Percentiles rank a stretch among this genome's conserved stretches.
Evolutionary conservation across 176 grass and related monocot genomes (phyloP).

Genomic region (Luzula sylvatica): DNA sequence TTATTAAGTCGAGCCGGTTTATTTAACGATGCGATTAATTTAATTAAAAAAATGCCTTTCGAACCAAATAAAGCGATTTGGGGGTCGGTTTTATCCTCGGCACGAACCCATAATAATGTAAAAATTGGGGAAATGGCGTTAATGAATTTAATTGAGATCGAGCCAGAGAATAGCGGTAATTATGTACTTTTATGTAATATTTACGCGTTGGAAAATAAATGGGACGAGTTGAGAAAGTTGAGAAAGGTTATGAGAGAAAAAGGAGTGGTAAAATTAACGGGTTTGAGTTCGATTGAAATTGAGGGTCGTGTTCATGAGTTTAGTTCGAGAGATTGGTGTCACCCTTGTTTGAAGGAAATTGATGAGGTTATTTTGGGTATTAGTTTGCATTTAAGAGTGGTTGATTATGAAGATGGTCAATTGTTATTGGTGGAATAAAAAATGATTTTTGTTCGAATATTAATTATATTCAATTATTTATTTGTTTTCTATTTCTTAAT

Average conservation of each 20-base stretch:
- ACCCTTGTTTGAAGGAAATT: slow-evolving; percentile 58
- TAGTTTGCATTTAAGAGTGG: slow-evolving; percentile 31
- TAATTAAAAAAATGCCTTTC: slow-evolving; percentile 63
- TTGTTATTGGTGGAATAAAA: slow-evolving; percentile 21
- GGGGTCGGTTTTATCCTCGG: slow-evolving; percentile 73
- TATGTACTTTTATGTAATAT: slow-evolving; percentile 72
- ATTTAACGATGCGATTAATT: slow-evolving; percentile 40
- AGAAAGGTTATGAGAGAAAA: slow-evolving; percentile 56
- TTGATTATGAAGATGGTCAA: slow-evolving; percentile 27
- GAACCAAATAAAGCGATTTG: slow-evolving; percentile 69
- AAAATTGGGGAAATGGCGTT: slow-evolving; percentile 57
- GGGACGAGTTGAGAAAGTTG: slow-evolving; percentile 54
- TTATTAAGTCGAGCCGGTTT: slow-evolving; percentile 52
- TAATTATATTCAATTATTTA: slow-evolving; percentile 8
- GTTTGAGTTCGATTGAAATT: slow-evolving; percentile 77
- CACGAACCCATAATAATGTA: slow-evolving; percentile 46
- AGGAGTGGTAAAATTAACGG: slow-evolving; percentile 44
- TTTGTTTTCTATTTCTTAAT: background rate
- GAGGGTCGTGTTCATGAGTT: slow-evolving; percentile 63
- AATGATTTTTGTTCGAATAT: slow-evolving; percentile 28
- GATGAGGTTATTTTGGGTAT: slow-evolving; percentile 40
- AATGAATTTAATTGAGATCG: slow-evolving; percentile 56
- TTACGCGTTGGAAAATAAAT: slow-evolving; percentile 53
- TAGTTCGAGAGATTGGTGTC: slow-evolving; percentile 67
- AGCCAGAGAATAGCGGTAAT: slow-evolving; percentile 64